Percentiles rank a stretch among this genome's conserved stretches.
phyloP scores from a whole-genome alignment of 495 filamentous ascomycete species.

The Bombardia bombarda region DNA sequence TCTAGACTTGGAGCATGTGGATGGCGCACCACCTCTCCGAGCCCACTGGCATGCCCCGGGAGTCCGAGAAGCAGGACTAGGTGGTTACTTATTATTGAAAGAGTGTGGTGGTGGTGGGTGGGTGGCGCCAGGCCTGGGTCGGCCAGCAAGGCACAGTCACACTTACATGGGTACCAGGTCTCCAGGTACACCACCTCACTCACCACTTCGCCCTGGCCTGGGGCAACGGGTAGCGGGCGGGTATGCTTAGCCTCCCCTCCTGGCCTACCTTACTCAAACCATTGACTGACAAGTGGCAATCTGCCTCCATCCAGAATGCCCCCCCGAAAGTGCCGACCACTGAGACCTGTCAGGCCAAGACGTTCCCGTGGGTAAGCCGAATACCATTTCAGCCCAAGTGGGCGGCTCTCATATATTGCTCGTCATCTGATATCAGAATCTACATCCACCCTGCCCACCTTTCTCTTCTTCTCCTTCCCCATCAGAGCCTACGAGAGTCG shows the following conservation, averaged over 20 bases:
- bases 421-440: conserved; percentile 11
- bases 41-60: too few species aligned
- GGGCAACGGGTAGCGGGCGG: conserved; percentile 22
- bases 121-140: too few species aligned
- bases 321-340: conserved; percentile 23
- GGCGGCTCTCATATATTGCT: conserved; percentile 16
- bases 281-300: conserved; percentile 35
- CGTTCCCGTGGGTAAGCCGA: conserved; percentile 17
- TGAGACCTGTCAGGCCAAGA: conserved; percentile 17
- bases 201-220: not conserved
- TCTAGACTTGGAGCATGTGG: too few species aligned
- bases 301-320: not conserved
- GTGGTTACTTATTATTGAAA: too few species aligned
- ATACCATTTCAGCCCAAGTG: conserved; percentile 30
- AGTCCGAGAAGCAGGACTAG: too few species aligned
- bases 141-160: conserved; percentile 1
- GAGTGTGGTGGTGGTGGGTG: too few species aligned
- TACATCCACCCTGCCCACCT: conserved; percentile 4
- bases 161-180: not conserved
- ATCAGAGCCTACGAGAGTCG: not conserved
- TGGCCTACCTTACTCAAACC: conserved; percentile 17
- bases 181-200: not conserved
- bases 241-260: conserved; percentile 21
- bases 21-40: too few species aligned
- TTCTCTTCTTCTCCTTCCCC: conserved; percentile 5